Base-by-base conservation (phyloP, 345 rosid genomes). In the Lumnitzera littorea region DNA sequence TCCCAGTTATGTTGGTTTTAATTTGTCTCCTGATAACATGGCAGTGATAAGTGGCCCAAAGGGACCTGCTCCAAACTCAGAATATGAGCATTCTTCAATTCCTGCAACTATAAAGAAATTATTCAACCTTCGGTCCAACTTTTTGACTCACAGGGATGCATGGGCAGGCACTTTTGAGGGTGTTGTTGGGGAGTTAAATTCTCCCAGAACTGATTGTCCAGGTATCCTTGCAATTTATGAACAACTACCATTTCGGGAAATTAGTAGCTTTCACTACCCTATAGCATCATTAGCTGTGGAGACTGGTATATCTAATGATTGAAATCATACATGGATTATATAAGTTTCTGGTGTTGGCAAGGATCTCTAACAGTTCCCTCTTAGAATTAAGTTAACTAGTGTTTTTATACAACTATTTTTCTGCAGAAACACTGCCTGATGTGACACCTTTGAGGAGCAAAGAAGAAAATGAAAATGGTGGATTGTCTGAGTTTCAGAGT, bases 91-190 rank as follows among this genome's bases (percentile, higher is more conserved):
- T 60, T 91, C 96, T 46, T 88, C 98, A 47, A 78, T 91, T 61
- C 95, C 96, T 14, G 98, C 96, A 48, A 91, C 88, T 12, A 78
- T 88, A 54, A 91, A 91, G 88, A 86, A 88, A 69, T 75, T 91
- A 4, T 91, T 91, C 82, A 84, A 83, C 56, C 84, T 91, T 41
- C 67, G 85, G 54, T 88, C 96, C 48, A 91, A 88, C 70, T 91
- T 79, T 81, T 83, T 91, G 56, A 91, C 98, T 46, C 90, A 91
- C 64, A 78, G 98, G 72, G 98, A 91, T 77, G 98, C 98, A 61
- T 88, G 98, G 96, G 98, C 98, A 9, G 88, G 83, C 56, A 88
- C 96, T n/a, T 88, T 91, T 49, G 98, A 91, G 70, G 85, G 73
- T 12, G 87, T 91, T 58, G 80, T 86, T 36, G 76, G 76, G 47